phyloP scores from a whole-genome alignment of 768 basidiomycete genomes.

The Strobilomyces confusus region DNA sequence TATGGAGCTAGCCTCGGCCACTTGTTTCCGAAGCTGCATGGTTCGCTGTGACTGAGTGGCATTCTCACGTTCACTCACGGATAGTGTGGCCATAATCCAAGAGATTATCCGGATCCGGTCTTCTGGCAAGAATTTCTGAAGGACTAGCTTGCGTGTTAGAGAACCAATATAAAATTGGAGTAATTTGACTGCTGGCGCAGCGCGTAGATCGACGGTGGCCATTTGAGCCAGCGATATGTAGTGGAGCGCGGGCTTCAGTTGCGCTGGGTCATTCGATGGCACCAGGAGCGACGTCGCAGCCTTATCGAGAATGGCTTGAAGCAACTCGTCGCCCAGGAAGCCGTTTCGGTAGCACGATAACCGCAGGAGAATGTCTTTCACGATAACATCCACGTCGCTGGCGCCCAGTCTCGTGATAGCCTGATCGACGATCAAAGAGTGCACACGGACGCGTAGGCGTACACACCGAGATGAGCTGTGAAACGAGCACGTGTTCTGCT shows the following conservation, averaged over 20 bases:
- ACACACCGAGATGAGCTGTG: constrained; percentile 49
- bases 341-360: constrained; percentile 41
- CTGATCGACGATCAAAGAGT: constrained; percentile 31
- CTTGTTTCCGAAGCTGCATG: constrained; percentile 39
- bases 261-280: constrained; percentile 27
- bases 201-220: constrained; percentile 38
- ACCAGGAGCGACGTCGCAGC: constrained; percentile 32
- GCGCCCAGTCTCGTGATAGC: constrained; percentile 44
- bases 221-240: constrained; percentile 47
- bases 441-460: background rate
- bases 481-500: constrained; percentile 45
- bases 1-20: constrained; percentile 47
- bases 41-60: constrained; percentile 26
- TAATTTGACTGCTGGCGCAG: constrained; percentile 42
- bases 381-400: constrained; percentile 42
- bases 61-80: constrained; percentile 33
- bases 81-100: constrained; percentile 42
- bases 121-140: constrained; percentile 42
- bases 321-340: constrained; percentile 36
- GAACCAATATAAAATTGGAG: constrained; percentile 49
- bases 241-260: constrained; percentile 36
- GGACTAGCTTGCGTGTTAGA: constrained; percentile 41
- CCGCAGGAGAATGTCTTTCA: constrained; percentile 50
- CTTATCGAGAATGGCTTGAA: constrained; percentile 38
- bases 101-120: constrained; percentile 45